phyloP scores from a whole-genome alignment of 495 filamentous ascomycete species.

The Hypoxylon crocopeplum region DNA sequence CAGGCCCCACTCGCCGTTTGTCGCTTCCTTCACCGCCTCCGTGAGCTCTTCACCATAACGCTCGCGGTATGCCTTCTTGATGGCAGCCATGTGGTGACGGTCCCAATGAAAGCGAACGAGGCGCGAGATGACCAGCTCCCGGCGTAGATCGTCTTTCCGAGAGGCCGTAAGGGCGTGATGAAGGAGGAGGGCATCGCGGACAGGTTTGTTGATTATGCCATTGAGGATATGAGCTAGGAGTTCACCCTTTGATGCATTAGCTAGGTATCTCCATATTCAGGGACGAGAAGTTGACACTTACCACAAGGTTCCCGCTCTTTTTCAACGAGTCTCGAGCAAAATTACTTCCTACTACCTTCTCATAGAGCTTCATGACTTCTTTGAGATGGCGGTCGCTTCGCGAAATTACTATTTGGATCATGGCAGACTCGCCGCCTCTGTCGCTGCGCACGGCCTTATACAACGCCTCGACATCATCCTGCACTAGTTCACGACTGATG shows the following conservation, averaged over 20 bases:
- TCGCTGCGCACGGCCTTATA: slow-evolving; percentile 71
- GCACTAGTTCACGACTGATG: slow-evolving; percentile 59
- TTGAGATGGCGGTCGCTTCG: slow-evolving; percentile 81
- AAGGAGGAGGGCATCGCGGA: slow-evolving; percentile 92
- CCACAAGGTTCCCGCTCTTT: slow-evolving; percentile 89
- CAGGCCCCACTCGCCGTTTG: slow-evolving; percentile 57
- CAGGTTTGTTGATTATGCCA: slow-evolving; percentile 92
- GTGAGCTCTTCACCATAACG: slow-evolving; percentile 75
- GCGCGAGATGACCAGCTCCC: slow-evolving; percentile 82
- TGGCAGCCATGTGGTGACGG: slow-evolving; percentile 69
- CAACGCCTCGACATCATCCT: slow-evolving; percentile 75
- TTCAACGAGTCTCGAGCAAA: slow-evolving; percentile 86
- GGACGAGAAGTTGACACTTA: slow-evolving; percentile 56
- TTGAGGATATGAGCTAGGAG: slow-evolving; percentile 95
- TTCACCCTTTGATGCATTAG: slow-evolving; percentile 71
- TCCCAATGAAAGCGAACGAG: slow-evolving; percentile 89
- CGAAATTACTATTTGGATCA: slow-evolving; percentile 84
- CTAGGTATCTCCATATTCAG: slow-evolving; percentile 1
- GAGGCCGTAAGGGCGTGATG: slow-evolving; percentile 81
- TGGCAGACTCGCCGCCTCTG: slow-evolving; percentile 86
- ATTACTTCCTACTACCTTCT: slow-evolving; percentile 71
- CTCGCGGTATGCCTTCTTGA: slow-evolving; percentile 74
- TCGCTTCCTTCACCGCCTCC: slow-evolving; percentile 61
- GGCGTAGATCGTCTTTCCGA: slow-evolving; percentile 68
- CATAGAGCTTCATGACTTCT: slow-evolving; percentile 78